These are phyloP conservation scores for Plasmodium knowlesi DNA, from an alignment of 169 alveolate species.

Conservation along the genomic window DNA sequence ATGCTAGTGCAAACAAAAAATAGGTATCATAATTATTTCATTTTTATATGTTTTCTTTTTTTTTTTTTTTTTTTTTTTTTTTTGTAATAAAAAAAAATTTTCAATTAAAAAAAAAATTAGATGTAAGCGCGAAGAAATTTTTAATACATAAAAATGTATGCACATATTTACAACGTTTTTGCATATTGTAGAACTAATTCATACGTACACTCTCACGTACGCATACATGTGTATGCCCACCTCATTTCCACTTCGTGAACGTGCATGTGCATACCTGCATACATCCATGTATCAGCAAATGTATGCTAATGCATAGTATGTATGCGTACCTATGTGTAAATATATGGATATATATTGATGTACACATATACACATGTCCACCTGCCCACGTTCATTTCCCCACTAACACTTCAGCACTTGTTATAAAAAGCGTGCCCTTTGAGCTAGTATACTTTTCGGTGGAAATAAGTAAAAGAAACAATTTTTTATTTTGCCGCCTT, in stretches of 20 bases:
- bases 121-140: constrained; percentile 24
- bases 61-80: constrained; percentile 69
- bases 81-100: constrained; percentile 39
- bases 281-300: not conserved
- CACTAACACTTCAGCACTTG: constrained; percentile 40
- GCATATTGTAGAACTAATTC: constrained; percentile 29
- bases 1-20: not conserved
- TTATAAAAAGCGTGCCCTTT: constrained; percentile 3
- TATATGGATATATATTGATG: not conserved
- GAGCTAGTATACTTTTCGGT: constrained; percentile 36
- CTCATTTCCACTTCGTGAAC: constrained; percentile 3
- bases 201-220: constrained; percentile 9
- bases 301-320: constrained; percentile 1
- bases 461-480: constrained; percentile 27
- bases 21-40: constrained; percentile 37
- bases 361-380: not conserved
- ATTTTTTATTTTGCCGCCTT: constrained; percentile 19
- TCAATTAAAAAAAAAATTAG: constrained; percentile 62
- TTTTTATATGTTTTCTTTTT: constrained; percentile 25
- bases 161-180: constrained; percentile 13
- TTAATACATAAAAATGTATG: constrained; percentile 49
- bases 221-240: constrained; percentile 13
- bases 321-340: not conserved
- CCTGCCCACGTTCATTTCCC: not conserved
- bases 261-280: constrained; percentile 2